Base-by-base conservation (phyloP, 2,329 filamentous ascomycete genomes). In the Dothideomycetes sp. region DNA sequence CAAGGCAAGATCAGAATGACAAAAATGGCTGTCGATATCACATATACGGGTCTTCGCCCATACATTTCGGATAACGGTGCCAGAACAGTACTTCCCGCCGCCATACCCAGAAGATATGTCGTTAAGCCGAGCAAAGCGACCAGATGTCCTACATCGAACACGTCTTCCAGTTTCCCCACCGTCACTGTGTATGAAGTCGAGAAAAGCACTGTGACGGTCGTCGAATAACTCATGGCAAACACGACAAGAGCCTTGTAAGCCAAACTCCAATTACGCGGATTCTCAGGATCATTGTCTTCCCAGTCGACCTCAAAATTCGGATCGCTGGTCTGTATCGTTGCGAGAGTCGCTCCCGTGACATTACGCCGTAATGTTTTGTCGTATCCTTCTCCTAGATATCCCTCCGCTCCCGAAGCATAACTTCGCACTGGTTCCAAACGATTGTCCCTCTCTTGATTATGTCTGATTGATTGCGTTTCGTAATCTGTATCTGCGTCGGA, bases 101-200 rank as follows among this genome's bases (percentile, higher is more conserved):
- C 84, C 33, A 91, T 69, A 4, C 85, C 85, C 17, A 85, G 22
- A 7, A 91, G 69, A 54, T 91, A 93, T 0, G 80, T 80, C 0
- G 85, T 91, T 31, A 93, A 67, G 4, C 85, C 85, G 3, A 91
- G 64, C 0, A 84, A 83, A 1, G 80, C 72, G n/a, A 80, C 59
- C 0, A 75, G 77, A 23, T 74, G 68, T 11, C 65, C 70, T 13
- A 76, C 67, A 25, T 69, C 62, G 50, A 86, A 89, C 37, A 84
- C 79, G 11, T 68, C 58, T 53, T 77, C 74, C 59, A 93, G 74
- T 0, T 82, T 79, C 1, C 75, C 71, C 23, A 83, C 75, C 3
- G 78, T 80, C 1, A 79, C 75, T 1, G 84, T 86, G 56, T 91
- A 93, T 37, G 76, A 80, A 0, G 85, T 91, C 33, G 80, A 85